These are phyloP conservation scores for Saccharomycopsis fibuligera DNA, from an alignment of 805 yeast species.

Conservation along the genomic window DNA sequence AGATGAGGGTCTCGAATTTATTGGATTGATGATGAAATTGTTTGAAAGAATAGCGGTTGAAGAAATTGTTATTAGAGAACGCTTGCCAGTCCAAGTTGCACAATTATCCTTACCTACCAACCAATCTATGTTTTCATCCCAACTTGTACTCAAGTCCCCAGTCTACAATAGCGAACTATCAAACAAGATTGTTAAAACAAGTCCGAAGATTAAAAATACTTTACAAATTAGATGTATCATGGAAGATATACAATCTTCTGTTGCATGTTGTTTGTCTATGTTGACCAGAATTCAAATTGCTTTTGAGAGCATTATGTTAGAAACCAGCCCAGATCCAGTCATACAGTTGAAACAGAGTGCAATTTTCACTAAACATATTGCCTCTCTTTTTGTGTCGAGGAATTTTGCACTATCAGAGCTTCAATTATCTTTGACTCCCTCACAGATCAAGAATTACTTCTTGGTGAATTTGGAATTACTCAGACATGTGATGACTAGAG, in stretches of 20 bases:
- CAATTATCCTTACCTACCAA: constrained; percentile 34
- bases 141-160: constrained; percentile 32
- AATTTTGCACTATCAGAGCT: too few relatives aligned
- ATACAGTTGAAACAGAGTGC: background rate
- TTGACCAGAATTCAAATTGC: too few relatives aligned
- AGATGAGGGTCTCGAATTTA: constrained; percentile 35
- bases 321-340: background rate
- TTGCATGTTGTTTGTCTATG: constrained; percentile 3
- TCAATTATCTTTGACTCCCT: background rate
- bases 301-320: too few relatives aligned
- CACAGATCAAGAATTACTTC: constrained; percentile 26
- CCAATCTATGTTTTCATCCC: constrained; percentile 31
- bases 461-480: constrained; percentile 34
- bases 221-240: constrained; percentile 47
- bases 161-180: constrained; percentile 1
- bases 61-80: constrained; percentile 45
- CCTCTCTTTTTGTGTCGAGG: constrained; percentile 21
- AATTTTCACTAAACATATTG: constrained; percentile 2
- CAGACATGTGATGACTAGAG: constrained; percentile 30
- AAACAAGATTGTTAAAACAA: constrained; percentile 32
- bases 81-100: constrained; percentile 42
- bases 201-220: constrained; percentile 59
- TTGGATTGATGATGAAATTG: constrained; percentile 39
- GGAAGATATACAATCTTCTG: constrained; percentile 17
- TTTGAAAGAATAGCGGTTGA: constrained; percentile 49